Evolutionary conservation across 441 rosid species (phyloP), one percentile per base, ranked within the genome.

Genomic region (Rhodomyrtus psidioides): DNA sequence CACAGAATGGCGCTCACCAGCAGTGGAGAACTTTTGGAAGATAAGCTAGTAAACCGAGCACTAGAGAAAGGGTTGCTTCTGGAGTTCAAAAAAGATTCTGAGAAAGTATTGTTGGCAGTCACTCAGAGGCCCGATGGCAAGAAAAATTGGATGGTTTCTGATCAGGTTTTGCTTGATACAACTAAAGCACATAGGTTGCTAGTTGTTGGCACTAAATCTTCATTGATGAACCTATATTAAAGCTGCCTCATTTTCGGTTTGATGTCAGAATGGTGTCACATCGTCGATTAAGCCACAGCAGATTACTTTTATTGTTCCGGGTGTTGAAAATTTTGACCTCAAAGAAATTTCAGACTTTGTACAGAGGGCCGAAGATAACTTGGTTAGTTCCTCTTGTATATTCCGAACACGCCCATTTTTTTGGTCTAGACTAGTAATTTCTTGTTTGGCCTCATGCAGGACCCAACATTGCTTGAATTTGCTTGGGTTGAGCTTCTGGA

Each of bases 121-220:
- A 91, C 94, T 79, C 96, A 93, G 93, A 91, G 93, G 90, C 98
- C 94, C 83, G 98, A 96, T 91, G 98, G 99, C 85, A 96, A 97
- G 91, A 96, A 95, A 94, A 97, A 97, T 49, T 97, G 99, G 99
- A 94, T 97, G 94, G 99, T 97, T 93, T 90, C 91, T 88, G 99
- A 97, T 95, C 98, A 97, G 99, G 98, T 97, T 94, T 92, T 85
- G 79, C 83, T 94, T 62, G 84, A 91, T 91, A 89, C 88, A 87
- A 84, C 90, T 90, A 85, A 89, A 89, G 88, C 91, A 85, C 88
- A 86, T 92, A 90, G 93, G 90, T 92, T 90, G 90, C 93, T 92
- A 90, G 93, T 92, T 88, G 91, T 90, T 87, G 89, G 87, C 86
- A 83, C 59, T 88, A 51, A 42, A 51, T 85, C 54, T 81, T 84